phyloP scores from a whole-genome alignment of 352 stramenopile species.

The Aphanomyces cochlioides region DNA sequence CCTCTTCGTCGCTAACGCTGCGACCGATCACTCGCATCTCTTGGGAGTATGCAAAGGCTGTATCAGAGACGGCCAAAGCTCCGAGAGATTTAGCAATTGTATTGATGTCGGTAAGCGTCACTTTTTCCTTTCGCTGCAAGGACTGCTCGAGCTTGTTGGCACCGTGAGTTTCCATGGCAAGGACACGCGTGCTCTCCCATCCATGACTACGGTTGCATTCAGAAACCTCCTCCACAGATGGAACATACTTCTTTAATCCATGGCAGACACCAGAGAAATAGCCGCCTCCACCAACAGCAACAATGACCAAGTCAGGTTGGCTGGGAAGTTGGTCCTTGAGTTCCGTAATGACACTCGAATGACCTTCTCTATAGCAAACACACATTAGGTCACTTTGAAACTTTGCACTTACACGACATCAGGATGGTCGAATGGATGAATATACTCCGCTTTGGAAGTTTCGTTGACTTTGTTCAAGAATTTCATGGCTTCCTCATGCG shows the following conservation, averaged over 20 bases:
- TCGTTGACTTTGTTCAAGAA: slow-evolving; percentile 38
- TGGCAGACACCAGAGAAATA: slow-evolving; percentile 67
- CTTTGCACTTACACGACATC: slow-evolving; percentile 25
- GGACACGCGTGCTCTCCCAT: slow-evolving; percentile 36
- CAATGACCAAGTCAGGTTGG: slow-evolving; percentile 42
- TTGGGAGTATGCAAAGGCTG: slow-evolving; percentile 42
- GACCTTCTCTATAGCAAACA: slow-evolving; percentile 60
- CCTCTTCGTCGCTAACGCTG: slow-evolving; percentile 66
- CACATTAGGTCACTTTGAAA: not conserved
- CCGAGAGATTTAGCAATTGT: slow-evolving; percentile 74
- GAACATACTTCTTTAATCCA: slow-evolving; percentile 41
- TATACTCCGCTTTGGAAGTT: slow-evolving; percentile 39
- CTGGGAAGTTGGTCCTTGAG: slow-evolving; percentile 40
- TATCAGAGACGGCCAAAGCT: slow-evolving; percentile 55
- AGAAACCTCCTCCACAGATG: too few relatives aligned
- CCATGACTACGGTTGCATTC: slow-evolving; percentile 29
- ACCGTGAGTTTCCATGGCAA: slow-evolving; percentile 71
- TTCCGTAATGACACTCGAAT: slow-evolving; percentile 77
- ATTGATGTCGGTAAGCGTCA: slow-evolving; percentile 53
- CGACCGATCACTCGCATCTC: slow-evolving; percentile 35
- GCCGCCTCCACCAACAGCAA: slow-evolving; percentile 76
- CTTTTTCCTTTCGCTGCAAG: slow-evolving; percentile 35
- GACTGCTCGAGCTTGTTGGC: slow-evolving; percentile 59
- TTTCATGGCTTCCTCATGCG: slow-evolving; percentile 51
- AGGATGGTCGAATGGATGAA: slow-evolving; percentile 74